Conservation (phyloP, 2,329 filamentous ascomycete species). For the Ceratocystis smalleyi region DNA sequence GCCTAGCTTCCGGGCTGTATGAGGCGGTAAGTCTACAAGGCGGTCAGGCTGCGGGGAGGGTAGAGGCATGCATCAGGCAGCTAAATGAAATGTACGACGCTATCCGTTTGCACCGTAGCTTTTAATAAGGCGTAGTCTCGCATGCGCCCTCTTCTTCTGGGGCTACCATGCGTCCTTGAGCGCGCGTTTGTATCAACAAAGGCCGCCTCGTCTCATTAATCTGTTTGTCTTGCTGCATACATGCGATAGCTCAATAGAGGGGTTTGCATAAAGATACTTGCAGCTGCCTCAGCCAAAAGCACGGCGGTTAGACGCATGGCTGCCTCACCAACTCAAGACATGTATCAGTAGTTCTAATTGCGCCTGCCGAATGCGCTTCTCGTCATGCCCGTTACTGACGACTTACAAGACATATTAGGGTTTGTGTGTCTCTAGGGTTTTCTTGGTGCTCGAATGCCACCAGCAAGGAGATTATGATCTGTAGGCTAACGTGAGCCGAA, state of each 20-base stretch:
- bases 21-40: no score
- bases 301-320: neutral
- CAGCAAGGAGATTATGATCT: neutral
- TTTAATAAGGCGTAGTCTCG: neutral
- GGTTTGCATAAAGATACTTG: neutral
- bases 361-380: no score
- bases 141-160: neutral
- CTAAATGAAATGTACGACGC: neutral
- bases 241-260: neutral
- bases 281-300: neutral
- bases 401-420: neutral
- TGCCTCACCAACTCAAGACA: conserved; percentile 7
- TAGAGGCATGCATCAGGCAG: neutral
- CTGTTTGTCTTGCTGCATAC: neutral
- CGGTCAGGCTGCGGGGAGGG: neutral
- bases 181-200: neutral
- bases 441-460: neutral
- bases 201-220: neutral
- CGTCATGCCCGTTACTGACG: neutral
- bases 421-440: neutral
- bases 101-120: neutral
- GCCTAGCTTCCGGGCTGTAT: no score
- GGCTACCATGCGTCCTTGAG: neutral
- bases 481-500: neutral
- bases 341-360: neutral